phyloP scores from a whole-genome alignment of 768 basidiomycete species.

The Pleurotus cornucopiae region DNA sequence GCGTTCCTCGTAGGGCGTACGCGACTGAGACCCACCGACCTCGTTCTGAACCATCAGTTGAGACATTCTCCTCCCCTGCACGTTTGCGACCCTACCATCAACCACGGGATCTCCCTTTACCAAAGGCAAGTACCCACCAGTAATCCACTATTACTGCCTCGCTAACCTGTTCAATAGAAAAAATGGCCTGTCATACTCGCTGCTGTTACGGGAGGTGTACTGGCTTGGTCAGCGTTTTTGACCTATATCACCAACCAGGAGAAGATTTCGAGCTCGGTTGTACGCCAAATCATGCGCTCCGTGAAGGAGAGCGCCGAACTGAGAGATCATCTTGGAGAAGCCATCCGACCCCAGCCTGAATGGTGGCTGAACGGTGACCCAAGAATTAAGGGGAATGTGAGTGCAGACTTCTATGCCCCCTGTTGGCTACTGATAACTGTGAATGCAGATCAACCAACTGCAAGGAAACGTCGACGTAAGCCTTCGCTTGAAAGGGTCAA shows the following conservation, averaged over 20 bases:
- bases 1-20: not conserved
- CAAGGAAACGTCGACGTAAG: conserved; percentile 77
- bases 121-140: not conserved
- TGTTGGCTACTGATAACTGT: not conserved
- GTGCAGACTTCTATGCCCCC: conserved; percentile 18
- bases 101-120: not conserved
- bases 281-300: conserved; percentile 59
- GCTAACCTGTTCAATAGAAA: conserved; percentile 22
- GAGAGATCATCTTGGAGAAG: conserved; percentile 56
- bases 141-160: not conserved
- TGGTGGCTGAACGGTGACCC: conserved; percentile 81
- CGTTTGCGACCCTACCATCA: conserved; percentile 2
- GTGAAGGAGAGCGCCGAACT: conserved; percentile 50
- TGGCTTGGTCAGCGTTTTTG: conserved; percentile 67
- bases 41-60: conserved; percentile 3
- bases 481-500: conserved; percentile 70
- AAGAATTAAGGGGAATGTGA: conserved; percentile 61
- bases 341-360: conserved; percentile 57
- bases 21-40: not conserved
- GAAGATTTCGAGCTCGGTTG: conserved; percentile 70
- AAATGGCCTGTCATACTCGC: conserved; percentile 58
- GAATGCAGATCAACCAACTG: conserved; percentile 60
- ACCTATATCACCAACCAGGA: conserved; percentile 73
- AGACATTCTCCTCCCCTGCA: conserved; percentile 3
- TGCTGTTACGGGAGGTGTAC: conserved; percentile 45